Evolutionary conservation across 2,329 filamentous ascomycete genomes (phyloP).

Genomic region (Pestalotiopsis sp.): DNA sequence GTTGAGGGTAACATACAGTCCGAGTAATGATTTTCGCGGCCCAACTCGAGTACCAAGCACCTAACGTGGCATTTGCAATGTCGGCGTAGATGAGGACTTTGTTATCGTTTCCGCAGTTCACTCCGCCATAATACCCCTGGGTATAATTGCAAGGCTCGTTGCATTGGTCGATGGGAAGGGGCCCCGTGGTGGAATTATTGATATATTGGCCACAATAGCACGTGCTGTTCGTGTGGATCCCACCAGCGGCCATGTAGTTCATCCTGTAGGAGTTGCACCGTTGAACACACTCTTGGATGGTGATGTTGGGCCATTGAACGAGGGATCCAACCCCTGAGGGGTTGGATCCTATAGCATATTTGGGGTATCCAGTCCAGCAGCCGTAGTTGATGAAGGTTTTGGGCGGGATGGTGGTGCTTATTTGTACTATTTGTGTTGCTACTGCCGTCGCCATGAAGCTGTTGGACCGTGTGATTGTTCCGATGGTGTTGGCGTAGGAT

Average conservation of each 20-base stretch:
- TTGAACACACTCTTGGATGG: not conserved
- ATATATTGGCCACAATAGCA: not conserved
- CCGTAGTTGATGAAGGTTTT: not conserved
- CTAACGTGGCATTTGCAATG: not conserved
- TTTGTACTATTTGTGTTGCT: not conserved
- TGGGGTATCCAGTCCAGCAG: not conserved
- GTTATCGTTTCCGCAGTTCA: not conserved
- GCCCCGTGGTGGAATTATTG: not conserved
- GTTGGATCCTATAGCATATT: no score
- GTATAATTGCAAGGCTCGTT: conserved; percentile 4
- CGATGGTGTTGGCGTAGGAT: not conserved
- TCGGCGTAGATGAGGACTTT: not conserved
- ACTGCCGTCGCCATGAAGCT: not conserved
- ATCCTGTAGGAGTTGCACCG: not conserved
- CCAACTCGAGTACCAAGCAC: not conserved
- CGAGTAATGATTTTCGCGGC: not conserved
- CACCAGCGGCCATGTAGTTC: not conserved
- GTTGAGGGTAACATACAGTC: not conserved
- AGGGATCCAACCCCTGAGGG: no score
- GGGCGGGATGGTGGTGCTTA: no score
- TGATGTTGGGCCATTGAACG: no score
- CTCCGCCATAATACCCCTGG: no score
- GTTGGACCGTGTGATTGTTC: not conserved
- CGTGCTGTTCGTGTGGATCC: not conserved
- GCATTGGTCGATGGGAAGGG: conserved; percentile 1